phyloP scores from a whole-genome alignment of 73 alveolate species.

The Paramecium octaurelia region DNA sequence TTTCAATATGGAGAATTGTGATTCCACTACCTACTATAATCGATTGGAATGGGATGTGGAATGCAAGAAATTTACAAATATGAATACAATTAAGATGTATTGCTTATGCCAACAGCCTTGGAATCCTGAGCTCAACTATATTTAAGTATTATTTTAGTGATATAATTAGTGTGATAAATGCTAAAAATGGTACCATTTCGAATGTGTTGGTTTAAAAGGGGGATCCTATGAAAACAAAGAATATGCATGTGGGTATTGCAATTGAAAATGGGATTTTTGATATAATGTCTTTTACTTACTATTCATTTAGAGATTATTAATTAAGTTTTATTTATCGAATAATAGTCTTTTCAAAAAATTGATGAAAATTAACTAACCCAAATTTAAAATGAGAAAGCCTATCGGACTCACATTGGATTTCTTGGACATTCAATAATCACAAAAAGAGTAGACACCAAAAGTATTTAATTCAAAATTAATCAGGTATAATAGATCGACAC shows the following conservation, averaged over 20 bases:
- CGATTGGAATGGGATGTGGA: constrained; percentile 31
- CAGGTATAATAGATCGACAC: background rate
- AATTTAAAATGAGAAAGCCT: constrained; percentile 32
- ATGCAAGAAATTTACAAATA: background rate
- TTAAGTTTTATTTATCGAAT: background rate
- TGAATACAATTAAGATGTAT: background rate
- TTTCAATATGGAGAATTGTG: background rate
- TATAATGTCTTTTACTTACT: background rate
- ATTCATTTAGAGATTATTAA: background rate
- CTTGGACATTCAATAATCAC: background rate
- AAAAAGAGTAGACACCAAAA: background rate
- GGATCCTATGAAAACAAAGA: background rate
- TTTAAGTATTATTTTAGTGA: background rate
- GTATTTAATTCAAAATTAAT: background rate
- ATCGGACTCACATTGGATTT: background rate
- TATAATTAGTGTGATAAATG: constrained; percentile 46
- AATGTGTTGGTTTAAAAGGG: background rate
- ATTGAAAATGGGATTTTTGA: background rate
- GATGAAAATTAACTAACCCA: constrained; percentile 14
- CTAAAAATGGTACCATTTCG: constrained; percentile 18
- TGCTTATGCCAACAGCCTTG: constrained; percentile 14
- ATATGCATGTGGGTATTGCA: background rate
- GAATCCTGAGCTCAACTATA: constrained; percentile 4
- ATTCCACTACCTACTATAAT: background rate
- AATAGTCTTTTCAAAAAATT: background rate